These are phyloP conservation scores for Aureobasidium sp. DNA, from an alignment of 2,329 filamentous ascomycete genomes.

Conservation along the genomic window DNA sequence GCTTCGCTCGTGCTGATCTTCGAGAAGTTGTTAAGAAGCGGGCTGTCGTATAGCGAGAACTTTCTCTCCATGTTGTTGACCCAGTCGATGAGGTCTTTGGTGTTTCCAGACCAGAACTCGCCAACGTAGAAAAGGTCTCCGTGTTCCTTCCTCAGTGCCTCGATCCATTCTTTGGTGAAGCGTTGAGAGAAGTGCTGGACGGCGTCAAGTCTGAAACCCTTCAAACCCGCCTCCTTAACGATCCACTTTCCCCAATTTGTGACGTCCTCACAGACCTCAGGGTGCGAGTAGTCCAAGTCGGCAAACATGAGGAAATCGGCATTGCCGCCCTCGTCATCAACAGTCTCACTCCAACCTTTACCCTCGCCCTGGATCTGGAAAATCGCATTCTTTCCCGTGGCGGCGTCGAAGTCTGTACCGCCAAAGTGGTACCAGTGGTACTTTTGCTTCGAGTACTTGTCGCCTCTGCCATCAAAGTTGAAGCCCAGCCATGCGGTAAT, in stretches of 20 bases:
- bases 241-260: constrained; percentile 74
- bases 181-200: constrained; percentile 73
- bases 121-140: constrained; percentile 68
- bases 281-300: constrained; percentile 69
- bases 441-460: constrained; percentile 65
- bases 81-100: constrained; percentile 61
- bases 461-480: constrained; percentile 64
- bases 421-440: constrained; percentile 73
- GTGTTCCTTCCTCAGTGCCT: constrained; percentile 52
- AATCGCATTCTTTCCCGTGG: constrained; percentile 61
- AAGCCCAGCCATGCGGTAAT: constrained; percentile 75
- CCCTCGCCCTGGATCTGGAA: constrained; percentile 69
- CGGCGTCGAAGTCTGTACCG: constrained; percentile 69
- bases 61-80: constrained; percentile 49
- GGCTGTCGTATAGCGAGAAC: constrained; percentile 66
- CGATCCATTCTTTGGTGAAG: constrained; percentile 69
- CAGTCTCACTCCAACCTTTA: constrained; percentile 67
- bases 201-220: constrained; percentile 73
- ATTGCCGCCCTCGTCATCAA: constrained; percentile 70
- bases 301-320: constrained; percentile 74
- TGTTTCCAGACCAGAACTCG: constrained; percentile 71
- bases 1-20: constrained; percentile 39
- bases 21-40: constrained; percentile 74
- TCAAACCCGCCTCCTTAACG: constrained; percentile 61
- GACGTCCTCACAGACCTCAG: constrained; percentile 69